phyloP scores from a whole-genome alignment of 257 asterid genomes.

The Nicotiana benthamiana region DNA sequence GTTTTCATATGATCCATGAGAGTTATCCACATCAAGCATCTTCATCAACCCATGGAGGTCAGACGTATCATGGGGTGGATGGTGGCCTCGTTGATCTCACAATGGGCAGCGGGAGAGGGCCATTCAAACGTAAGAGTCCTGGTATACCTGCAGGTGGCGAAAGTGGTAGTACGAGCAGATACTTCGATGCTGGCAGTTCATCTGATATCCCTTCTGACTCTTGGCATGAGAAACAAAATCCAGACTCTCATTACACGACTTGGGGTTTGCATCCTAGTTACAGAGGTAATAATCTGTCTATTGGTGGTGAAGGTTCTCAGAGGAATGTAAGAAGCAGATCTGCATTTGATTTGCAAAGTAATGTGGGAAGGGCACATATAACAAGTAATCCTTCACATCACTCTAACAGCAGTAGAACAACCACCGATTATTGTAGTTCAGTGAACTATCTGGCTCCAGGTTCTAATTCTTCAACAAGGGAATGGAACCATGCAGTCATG shows the following conservation, averaged over 20 bases:
- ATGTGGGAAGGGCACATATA: conserved; percentile 33
- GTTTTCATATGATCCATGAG: conserved; percentile 37
- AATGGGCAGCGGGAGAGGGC: conserved; percentile 46
- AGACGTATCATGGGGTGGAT: conserved; percentile 37
- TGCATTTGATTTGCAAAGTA: conserved; percentile 36
- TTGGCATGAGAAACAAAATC: conserved; percentile 45
- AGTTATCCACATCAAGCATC: conserved; percentile 45
- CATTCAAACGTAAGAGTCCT: conserved; percentile 64
- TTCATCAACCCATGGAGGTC: conserved; percentile 49
- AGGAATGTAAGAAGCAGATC: conserved; percentile 73
- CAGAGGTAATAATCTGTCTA: conserved; percentile 48
- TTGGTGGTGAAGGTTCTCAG: conserved; percentile 44
- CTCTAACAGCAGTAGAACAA: conserved; percentile 23
- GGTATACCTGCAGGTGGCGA: conserved; percentile 44
- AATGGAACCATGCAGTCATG: conserved; percentile 34
- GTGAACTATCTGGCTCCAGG: conserved; percentile 42
- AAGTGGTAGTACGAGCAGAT: conserved; percentile 57
- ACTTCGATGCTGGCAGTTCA: conserved; percentile 62
- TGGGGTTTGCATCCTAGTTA: conserved; percentile 40
- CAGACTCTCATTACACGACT: conserved; percentile 39
- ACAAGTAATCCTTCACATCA: conserved; percentile 31
- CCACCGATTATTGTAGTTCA: conserved; percentile 30
- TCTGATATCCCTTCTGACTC: conserved; percentile 46
- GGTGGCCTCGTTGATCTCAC: conserved; percentile 39
- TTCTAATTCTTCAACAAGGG: conserved; percentile 38